Percentiles rank a stretch among this genome's conserved stretches.
Evolutionary conservation across 1,284 basidiomycete species (phyloP).

Genomic region (Termitomyces sp.): DNA sequence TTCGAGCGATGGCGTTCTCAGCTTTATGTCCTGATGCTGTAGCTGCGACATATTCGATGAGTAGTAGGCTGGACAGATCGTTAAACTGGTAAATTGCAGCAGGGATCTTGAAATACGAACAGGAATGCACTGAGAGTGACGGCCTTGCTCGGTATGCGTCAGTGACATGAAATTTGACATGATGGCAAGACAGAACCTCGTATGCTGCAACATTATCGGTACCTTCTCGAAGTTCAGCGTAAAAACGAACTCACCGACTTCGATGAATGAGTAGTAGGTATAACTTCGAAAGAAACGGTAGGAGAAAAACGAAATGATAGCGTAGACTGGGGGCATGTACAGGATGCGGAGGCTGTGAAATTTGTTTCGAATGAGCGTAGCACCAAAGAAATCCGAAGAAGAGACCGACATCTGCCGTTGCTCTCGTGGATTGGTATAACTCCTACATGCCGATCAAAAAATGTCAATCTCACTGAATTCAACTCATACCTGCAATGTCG

Average conservation of each 20-base stretch:
- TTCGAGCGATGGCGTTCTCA: conserved; percentile 63
- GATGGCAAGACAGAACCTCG: conserved; percentile 30
- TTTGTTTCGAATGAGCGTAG: background rate
- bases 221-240: background rate
- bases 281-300: conserved; percentile 81
- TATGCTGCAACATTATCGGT: conserved; percentile 30
- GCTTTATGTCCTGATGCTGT: conserved; percentile 58
- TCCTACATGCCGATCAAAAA: conserved; percentile 31
- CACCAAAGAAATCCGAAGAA: background rate
- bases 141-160: conserved; percentile 37
- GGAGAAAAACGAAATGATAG: conserved; percentile 84
- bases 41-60: conserved; percentile 80
- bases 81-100: conserved; percentile 17
- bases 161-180: conserved; percentile 24
- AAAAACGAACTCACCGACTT: conserved; percentile 51
- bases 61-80: conserved; percentile 52
- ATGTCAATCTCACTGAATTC: background rate
- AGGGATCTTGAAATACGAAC: conserved; percentile 33
- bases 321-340: conserved; percentile 79
- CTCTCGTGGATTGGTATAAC: conserved; percentile 62
- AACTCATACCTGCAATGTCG: conserved; percentile 54
- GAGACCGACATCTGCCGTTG: conserved; percentile 69
- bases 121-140: conserved; percentile 76
- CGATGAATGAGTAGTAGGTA: conserved; percentile 76
- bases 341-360: conserved; percentile 63